Conservation (phyloP, 2,329 filamentous ascomycete genomes). For the Xylariomycetidae sp. region DNA sequence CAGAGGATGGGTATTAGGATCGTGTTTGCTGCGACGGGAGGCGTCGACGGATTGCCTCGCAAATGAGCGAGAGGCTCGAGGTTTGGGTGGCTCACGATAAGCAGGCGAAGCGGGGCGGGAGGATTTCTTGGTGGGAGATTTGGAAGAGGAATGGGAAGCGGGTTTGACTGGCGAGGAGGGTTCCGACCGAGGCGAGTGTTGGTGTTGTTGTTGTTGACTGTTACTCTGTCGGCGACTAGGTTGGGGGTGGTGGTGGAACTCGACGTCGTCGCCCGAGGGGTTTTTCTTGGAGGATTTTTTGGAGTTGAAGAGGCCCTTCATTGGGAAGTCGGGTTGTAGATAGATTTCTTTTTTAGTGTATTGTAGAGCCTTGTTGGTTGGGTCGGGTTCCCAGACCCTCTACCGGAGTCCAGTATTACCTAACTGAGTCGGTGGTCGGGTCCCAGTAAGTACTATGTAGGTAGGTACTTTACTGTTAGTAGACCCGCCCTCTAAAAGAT, state of each 20-base stretch:
- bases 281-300: slow-evolving; percentile 30
- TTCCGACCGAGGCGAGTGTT: slow-evolving; percentile 19
- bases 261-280: slow-evolving; percentile 24
- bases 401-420: neutral
- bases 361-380: no score
- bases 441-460: no score
- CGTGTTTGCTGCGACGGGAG: slow-evolving; percentile 50
- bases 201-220: slow-evolving; percentile 2
- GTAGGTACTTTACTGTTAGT: no score
- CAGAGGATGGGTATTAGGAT: slow-evolving; percentile 75
- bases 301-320: slow-evolving; percentile 30
- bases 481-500: no score
- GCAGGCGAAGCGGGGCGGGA: slow-evolving; percentile 24
- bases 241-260: slow-evolving; percentile 18
- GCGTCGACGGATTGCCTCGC: slow-evolving; percentile 45
- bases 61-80: slow-evolving; percentile 41
- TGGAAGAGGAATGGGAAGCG: neutral
- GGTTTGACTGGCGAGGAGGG: slow-evolving; percentile 17
- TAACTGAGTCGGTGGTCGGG: no score
- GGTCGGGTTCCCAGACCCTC: neutral
- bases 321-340: slow-evolving; percentile 15
- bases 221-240: slow-evolving; percentile 11
- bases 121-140: slow-evolving; percentile 21
- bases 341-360: no score
- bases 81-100: slow-evolving; percentile 28